A percentile compares a stretch with the other conserved stretches of the same genome.
Evolutionary conservation across 441 rosid genomes (phyloP).

Genomic region (Theobroma grandiflorum): DNA sequence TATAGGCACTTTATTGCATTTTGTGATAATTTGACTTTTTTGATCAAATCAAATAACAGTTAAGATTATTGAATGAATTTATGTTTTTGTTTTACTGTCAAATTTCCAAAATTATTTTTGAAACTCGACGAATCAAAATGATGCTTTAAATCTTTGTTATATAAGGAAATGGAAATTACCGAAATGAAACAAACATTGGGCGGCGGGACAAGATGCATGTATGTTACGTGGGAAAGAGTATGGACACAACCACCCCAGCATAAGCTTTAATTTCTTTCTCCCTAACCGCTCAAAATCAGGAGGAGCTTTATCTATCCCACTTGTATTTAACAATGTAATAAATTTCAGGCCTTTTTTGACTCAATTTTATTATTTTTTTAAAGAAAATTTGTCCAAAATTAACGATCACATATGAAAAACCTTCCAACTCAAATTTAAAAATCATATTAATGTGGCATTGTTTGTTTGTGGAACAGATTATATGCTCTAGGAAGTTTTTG

Average conservation of each 20-base stretch:
- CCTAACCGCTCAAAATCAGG: neutral
- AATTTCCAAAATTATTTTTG: too few relatives aligned
- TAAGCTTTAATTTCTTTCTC: constrained; percentile 13
- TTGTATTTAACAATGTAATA: neutral
- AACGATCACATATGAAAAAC: neutral
- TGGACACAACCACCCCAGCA: neutral
- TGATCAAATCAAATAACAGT: too few relatives aligned
- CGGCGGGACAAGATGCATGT: neutral
- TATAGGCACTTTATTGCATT: too few relatives aligned
- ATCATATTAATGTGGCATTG: too few relatives aligned
- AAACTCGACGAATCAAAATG: too few relatives aligned
- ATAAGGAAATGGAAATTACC: neutral
- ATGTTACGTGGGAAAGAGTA: neutral
- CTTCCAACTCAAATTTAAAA: too few relatives aligned
- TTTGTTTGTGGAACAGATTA: neutral
- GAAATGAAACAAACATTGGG: neutral
- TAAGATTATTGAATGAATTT: too few relatives aligned
- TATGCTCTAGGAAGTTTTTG: neutral
- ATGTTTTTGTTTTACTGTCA: too few relatives aligned
- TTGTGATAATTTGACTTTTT: too few relatives aligned
- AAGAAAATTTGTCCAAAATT: too few relatives aligned
- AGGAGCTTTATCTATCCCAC: neutral
- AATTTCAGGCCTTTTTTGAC: too few relatives aligned
- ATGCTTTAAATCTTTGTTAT: neutral
- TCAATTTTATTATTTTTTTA: too few relatives aligned